Evolutionary conservation across 164 flowering plant genomes (phyloP), one percentile per base, ranked within the genome.

Genomic region (Dillenia suffruticosa): DNA sequence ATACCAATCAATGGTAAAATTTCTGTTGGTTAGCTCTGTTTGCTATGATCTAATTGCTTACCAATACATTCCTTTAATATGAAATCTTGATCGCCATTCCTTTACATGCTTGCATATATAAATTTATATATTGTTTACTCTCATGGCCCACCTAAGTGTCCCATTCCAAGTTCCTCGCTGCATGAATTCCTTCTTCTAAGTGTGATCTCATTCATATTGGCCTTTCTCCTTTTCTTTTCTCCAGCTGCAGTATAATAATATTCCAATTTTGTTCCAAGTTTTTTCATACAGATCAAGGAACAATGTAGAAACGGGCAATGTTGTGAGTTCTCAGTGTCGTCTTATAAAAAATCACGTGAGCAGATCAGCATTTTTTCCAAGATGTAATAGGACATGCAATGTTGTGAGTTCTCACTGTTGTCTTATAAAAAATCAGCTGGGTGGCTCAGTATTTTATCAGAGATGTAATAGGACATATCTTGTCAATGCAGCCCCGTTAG

Each of bases 401-500:
- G 32, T 43, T 61, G 62, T 66, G 56, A 68, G 66, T 49, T 68
- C 51, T 56, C 72, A 63, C 62, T 62, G 56, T 53, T 63, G 51
- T 72, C 63, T 46, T 47, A 10, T 16, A 17, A 59, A 61, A 63
- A 72, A 65, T 64, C 62, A 61, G 15, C 17, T 57, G 44, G 51
- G 66, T 60, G 64, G 52, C 49, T 62, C 59, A 24, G 10, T 56
- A 16, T 44, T 54, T 40, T 55, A 16, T 66, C 53, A 45, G 71
- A 75, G 54, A 65, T 51, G 56, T 59, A 58, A 54, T 59, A 56
- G 26, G 51, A 76, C 58, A 49, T 63, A 19, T 68, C 52, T 46
- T 22, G 76, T 68, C 49, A 77, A 78, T 68, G 90, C 89, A 56
- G 60, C 80, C 58, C 70, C 86, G 63, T 70, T 77, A 54, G 88